Conservation (phyloP, 805 yeast species). For the Hanseniaspora taiwanica region DNA sequence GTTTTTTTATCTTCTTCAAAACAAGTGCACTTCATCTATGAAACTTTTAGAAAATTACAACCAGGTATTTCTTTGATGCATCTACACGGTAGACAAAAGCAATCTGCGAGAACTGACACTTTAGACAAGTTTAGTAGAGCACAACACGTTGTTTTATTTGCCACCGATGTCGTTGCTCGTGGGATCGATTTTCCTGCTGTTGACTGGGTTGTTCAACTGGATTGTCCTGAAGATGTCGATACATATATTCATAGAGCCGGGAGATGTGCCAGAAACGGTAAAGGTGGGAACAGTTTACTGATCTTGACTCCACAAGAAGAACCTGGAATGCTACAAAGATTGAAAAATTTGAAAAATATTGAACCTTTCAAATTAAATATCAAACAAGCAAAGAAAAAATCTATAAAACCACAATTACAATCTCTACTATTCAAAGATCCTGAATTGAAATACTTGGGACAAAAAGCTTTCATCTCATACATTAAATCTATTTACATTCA, state of each 20-base stretch:
- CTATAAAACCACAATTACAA: conserved; percentile 74
- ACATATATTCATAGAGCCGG: conserved; percentile 90
- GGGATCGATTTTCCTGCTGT: conserved; percentile 88
- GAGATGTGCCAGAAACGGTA: conserved; percentile 77
- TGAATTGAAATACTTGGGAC: conserved; percentile 83
- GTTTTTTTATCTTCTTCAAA: conserved; percentile 81
- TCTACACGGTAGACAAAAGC: conserved; percentile 82
- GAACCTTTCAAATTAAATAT: conserved; percentile 63
- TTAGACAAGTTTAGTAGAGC: conserved; percentile 65
- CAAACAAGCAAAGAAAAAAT: conserved; percentile 54
- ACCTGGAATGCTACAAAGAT: conserved; percentile 53
- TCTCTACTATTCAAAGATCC: conserved; percentile 86
- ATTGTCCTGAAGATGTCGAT: conserved; percentile 81
- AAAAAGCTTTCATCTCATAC: conserved; percentile 89
- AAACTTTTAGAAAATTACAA: conserved; percentile 71
- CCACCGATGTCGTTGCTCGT: conserved; percentile 86
- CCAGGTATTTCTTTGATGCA: conserved; percentile 86
- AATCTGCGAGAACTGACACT: conserved; percentile 76
- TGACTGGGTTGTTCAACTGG: conserved; percentile 90
- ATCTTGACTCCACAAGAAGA: conserved; percentile 80
- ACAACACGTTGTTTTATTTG: conserved; percentile 68
- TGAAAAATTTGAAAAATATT: conserved; percentile 50
- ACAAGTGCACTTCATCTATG: conserved; percentile 84
- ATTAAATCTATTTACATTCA: conserved; percentile 75
- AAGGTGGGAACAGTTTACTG: conserved; percentile 67